Evolutionary conservation across 2,329 filamentous ascomycete genomes (phyloP).

Genomic region (Aureobasidium sp.): DNA sequence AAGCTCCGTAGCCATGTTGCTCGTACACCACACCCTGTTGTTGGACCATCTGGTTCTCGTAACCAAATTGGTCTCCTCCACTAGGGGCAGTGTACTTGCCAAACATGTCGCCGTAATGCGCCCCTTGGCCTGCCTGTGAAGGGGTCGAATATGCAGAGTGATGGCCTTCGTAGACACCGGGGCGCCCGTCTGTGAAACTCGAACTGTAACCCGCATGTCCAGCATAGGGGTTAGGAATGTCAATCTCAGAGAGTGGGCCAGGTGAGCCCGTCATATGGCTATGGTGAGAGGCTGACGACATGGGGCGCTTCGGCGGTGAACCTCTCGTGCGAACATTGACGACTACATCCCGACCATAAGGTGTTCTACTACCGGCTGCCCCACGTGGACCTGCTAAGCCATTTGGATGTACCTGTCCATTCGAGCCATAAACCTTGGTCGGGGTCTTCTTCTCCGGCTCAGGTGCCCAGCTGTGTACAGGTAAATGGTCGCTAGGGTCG

Average conservation of each 20-base stretch:
- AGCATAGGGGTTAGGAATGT: conserved; percentile 41
- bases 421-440: conserved; percentile 27
- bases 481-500: conserved; percentile 73
- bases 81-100: neutral
- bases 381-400: conserved; percentile 6
- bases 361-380: conserved; percentile 7
- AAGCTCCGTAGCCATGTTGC: conserved; percentile 31
- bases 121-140: neutral
- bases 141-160: neutral
- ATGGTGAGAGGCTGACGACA: conserved; percentile 33
- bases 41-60: conserved; percentile 13
- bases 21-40: conserved; percentile 18
- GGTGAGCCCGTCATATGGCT: conserved; percentile 26
- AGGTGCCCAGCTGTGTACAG: conserved; percentile 68
- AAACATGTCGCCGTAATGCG: conserved; percentile 10
- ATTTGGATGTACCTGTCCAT: conserved; percentile 26
- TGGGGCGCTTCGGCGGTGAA: conserved; percentile 31
- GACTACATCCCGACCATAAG: conserved; percentile 22
- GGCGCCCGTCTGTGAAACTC: conserved; percentile 27
- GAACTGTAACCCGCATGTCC: conserved; percentile 43
- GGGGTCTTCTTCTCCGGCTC: conserved; percentile 57
- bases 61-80: conserved; percentile 5
- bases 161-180: conserved; percentile 17
- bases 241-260: conserved; percentile 15
- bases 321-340: conserved; percentile 25